Evolutionary conservation across 2,329 filamentous ascomycete genomes (phyloP), one percentile per base, ranked within the genome.

Genomic region (Reticulascus tulasneorum): DNA sequence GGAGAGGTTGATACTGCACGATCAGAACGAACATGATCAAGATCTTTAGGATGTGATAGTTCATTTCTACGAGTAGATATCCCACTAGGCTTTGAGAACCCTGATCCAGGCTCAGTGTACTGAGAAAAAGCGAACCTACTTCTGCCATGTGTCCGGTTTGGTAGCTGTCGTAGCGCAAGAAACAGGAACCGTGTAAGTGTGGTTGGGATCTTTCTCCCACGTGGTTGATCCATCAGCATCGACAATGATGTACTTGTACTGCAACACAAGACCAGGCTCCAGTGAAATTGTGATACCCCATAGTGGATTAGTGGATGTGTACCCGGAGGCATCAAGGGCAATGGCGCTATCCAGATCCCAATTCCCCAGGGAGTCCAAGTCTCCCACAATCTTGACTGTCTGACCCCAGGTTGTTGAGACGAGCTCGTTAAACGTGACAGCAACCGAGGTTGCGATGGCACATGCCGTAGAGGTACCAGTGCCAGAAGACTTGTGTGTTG

Each of bases 171-270:
- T 47, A 21, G 51, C 35, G 40, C 60, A 63, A 8, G 52, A 51
- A 9, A 41, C 40, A 1, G 58, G 42, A 7, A 65, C 57, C 4
- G 58, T 63, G 42, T 63, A 62, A 13, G 52, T 51, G 28, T 64
- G 68, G 52, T 77, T 72, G 1, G 71, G 67, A 32, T 82, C 82
- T 31, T 62, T 65, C 62, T 88, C 83, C 82, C 83, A 87, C 3
- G 59, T 66, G 8, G 83, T 59, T 0, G 60, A 62, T 1, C 79
- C 75, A 47, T 74, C 69, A 1, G 58, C 50, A 39, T 67, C 66
- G 26, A 82, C 69, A 32, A 75, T 73, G 48, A 87, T 73, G 52
- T 77, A 88, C 63, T 87, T 86, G 57, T 86, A 87, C 61, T 78
- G 51, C 27, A 87, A 63, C 4, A 56, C 60, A 30, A 66, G 64